Conservation (phyloP, 1,284 basidiomycete genomes). For the Amylostereum areolatum region DNA sequence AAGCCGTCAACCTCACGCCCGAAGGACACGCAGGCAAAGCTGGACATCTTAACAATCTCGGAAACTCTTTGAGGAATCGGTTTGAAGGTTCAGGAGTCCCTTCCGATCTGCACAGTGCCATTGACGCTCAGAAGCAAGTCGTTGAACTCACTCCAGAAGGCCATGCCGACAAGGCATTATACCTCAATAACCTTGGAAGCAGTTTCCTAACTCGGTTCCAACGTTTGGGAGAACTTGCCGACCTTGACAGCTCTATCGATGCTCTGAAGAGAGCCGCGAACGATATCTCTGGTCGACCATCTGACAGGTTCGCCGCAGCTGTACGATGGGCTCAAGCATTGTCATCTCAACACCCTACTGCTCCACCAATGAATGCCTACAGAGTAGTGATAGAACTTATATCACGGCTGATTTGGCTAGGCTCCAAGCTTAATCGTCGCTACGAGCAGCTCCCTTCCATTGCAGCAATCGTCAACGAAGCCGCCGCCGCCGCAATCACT, state of each 20-base stretch:
- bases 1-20: neutral
- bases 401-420: neutral
- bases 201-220: neutral
- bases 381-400: constrained; percentile 12
- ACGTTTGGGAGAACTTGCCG: neutral
- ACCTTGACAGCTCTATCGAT: neutral
- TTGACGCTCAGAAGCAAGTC: too few relatives aligned
- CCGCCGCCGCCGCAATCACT: neutral
- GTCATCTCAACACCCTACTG: too few relatives aligned
- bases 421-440: neutral
- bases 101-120: constrained; percentile 20
- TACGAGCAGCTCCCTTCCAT: neutral
- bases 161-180: too few relatives aligned
- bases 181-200: too few relatives aligned
- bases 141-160: too few relatives aligned
- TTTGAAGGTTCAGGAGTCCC: constrained; percentile 12
- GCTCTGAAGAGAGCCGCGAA: too few relatives aligned
- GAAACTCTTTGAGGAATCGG: neutral
- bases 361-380: neutral
- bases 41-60: neutral
- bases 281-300: too few relatives aligned
- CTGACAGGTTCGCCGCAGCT: too few relatives aligned
- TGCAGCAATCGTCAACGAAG: neutral
- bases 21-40: neutral
- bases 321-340: too few relatives aligned